Percentiles rank a stretch among this genome's conserved stretches.
Conservation (phyloP, 2,329 filamentous ascomycete genomes). For the Ploettnerulaceae sp. region DNA sequence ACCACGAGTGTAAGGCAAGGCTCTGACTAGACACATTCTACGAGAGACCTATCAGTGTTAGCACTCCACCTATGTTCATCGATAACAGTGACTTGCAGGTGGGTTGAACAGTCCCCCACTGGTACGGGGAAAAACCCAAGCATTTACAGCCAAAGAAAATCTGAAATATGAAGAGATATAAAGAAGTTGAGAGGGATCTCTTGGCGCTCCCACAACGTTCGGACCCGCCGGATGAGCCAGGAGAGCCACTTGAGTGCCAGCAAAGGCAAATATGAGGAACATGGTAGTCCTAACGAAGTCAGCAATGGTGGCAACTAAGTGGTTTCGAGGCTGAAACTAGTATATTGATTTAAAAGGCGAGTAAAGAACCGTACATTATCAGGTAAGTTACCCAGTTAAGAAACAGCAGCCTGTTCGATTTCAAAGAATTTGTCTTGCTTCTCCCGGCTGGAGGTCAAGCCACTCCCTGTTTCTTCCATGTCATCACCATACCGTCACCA, state of each 20-base stretch:
- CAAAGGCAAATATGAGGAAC: conserved; percentile 30
- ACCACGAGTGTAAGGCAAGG: conserved; percentile 30
- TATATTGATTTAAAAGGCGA: neutral
- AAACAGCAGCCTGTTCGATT: conserved; percentile 21
- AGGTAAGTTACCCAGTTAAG: conserved; percentile 18
- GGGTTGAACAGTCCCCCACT: conserved; percentile 47
- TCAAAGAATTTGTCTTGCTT: conserved; percentile 18
- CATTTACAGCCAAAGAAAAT: conserved; percentile 43
- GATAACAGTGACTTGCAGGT: conserved; percentile 33
- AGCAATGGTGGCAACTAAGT: conserved; percentile 23
- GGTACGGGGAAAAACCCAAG: conserved; percentile 48
- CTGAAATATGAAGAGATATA: conserved; percentile 30
- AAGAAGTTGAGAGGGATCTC: conserved; percentile 37
- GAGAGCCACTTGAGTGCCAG: conserved; percentile 24
- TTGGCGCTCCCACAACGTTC: conserved; percentile 39
- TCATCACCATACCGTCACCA: conserved; percentile 21
- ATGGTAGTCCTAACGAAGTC: conserved; percentile 28
- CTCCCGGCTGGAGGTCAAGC: conserved; percentile 10
- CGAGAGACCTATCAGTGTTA: conserved; percentile 30
- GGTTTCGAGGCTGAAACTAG: conserved; percentile 20
- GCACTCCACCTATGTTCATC: too few species aligned
- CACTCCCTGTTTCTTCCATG: conserved; percentile 19
- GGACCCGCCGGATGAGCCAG: conserved; percentile 27
- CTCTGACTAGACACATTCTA: conserved; percentile 35
- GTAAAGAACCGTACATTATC: conserved; percentile 14